Evolutionary conservation across 306 rosid genomes (phyloP), one percentile per base, ranked within the genome.

Genomic region (Malus asiatica): DNA sequence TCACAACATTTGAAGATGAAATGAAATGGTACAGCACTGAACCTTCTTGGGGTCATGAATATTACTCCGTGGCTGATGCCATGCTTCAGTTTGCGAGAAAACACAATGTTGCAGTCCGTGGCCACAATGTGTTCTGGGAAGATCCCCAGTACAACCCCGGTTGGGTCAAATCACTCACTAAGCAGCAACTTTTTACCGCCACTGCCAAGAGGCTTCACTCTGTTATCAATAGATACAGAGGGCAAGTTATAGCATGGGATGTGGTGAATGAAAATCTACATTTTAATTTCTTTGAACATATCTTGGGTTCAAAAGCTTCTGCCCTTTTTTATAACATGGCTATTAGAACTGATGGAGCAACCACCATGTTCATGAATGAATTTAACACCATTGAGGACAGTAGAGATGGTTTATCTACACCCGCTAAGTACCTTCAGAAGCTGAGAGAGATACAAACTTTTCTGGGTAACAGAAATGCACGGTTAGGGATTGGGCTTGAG

Each of bases 21-120:
- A 91, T 93, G 98, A 93, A 93, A 64, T 93, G 98, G 98, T 86
- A 93, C 78, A 76, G 77, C 80, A 93, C 55, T 11, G 20, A 48
- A 13, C 1, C 0, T 0, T 7, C 59, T 1, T 90, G 1, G 2
- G 96, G 98, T 35, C 42, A 6, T 1, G 84, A 76, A 29, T 76
- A 89, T 79, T 93, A 89, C 70, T 30, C 84, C 0, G 57, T 6
- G 0, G 74, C 94, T 0, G 97, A 93, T 63, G 79, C 84, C 65
- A 86, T 93, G 97, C 30, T 93, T 18, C 35, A 16, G 12, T 89
- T 86, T 58, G 73, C 93, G 3, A 58, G 82, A 67, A 66, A 78
- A 16, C 80, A 86, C 79, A 61, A 71, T 48, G 74, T 91, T 53
- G n/a, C 52, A 0, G 91, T 93, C 10, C 82, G 98, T 0, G 98